Base-by-base conservation (phyloP, 1,284 basidiomycete species). In the Erythrobasidium hasegawianum region DNA sequence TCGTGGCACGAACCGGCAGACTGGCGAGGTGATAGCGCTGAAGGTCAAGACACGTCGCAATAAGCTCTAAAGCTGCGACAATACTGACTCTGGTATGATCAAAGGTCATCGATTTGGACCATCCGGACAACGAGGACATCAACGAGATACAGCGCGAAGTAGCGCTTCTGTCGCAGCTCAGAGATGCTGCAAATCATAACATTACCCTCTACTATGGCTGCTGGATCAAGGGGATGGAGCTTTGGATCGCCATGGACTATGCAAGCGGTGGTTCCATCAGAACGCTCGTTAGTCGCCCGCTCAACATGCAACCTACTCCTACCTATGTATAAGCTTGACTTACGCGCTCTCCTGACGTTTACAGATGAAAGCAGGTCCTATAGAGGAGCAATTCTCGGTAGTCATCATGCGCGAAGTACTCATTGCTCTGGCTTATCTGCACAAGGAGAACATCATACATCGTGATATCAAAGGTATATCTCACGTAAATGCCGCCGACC, bases 161-260 rank as follows among this genome's bases (percentile, higher is more conserved):
- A 20, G 87, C 91, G 7, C 85, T 98, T 54, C 82, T 98, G 33
- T 88, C 89, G 57, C 90, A 95, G 75, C 84, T 98, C 45, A 82
- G 90, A 45, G 78, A 80, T 47, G 77, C 78, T 2, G 89, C 91
- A 71, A 85, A 85, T 0, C 88, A 88, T 61, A 98, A 98, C 76
- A 86, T 98, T 71, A 96, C 92, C 47, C 87, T 89, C 72, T 99
- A 98, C 80, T 97, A 88, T 79, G 95, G 93, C 22, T 97, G 94
- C 78, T 88, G 90, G 80, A 84, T 97, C 75, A 89, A 95, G 76
- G 93, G 93, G 0, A 89, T 92, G 26, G 88, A 90, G 57, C 89
- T 98, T 4, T 99, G 96, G 93, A 98, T 98, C 72, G 91, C 89
- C 43, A 98, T 99, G 96, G 96, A 99, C 78, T 88, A 88, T 75